Evolutionary conservation across 176 grass and related monocot genomes (phyloP), one percentile per base, ranked within the genome.

Genomic region (Eleusine coracana): DNA sequence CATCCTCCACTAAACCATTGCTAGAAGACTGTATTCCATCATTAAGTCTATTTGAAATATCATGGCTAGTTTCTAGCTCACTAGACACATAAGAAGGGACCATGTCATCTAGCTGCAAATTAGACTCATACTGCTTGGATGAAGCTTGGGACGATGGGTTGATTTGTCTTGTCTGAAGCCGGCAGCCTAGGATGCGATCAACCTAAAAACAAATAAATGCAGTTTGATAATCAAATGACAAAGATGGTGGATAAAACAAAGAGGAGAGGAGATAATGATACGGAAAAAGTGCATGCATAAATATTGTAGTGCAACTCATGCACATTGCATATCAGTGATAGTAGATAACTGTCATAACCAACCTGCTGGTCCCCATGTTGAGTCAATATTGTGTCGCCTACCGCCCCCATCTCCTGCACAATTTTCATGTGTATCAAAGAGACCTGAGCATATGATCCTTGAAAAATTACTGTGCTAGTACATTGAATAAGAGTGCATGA

Each of bases 111-210:
- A 59, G 44, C 68, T 76, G 75, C 69, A 80, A 74, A 61, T 74
- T 68, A 68, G 61, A 80, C 52, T 82, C 78, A 72, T 66, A 76
- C 81, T 92, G 80, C 74, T 90, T 86, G 74, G 77, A 46, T 85
- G 73, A 77, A 86, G 75, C 41, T 60, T 87, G 58, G 21, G 78
- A 81, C 9, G 3, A 17, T 41, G 73, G 76, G 28, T 82, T 88
- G 74, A 73, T 81, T 85, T 79, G 79, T 44, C 45, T 91, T 75
- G 61, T 52, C 69, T 81, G 85, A 71, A 94, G 81, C 56, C 96
- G 91, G 74, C 96, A 96, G 45, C 96, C 96, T 54, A 94, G 70
- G 80, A 99, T 90, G 50, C 96, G 93, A 77, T 99, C 89, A 73
- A 99, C 96, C 96, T 99, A 71, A 85, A 18, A 46, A 46, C 44